Base-by-base conservation (phyloP, 768 basidiomycete genomes). In the Pleurotus eryngii region DNA sequence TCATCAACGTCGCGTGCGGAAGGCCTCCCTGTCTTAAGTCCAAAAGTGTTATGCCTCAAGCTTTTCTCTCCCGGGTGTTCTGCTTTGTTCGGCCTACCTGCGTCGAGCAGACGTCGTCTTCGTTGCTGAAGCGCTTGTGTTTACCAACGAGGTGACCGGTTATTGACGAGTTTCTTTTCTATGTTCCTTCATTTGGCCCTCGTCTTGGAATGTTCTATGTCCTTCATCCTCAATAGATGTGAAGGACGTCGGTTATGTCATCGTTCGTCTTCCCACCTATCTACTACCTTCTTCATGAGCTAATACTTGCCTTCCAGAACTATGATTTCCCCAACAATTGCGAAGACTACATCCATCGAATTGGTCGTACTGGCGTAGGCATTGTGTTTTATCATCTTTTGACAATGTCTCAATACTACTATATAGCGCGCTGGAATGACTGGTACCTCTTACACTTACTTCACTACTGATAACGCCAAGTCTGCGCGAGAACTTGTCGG, bases 311-410 rank as follows among this genome's bases (percentile, higher is more conserved):
- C 55, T 37, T n/a, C 45, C 63, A 95, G 94, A 95, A 95, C 74
- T 95, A 92, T 70, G 95, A 98, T 71, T 97, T 98, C 79, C 95
- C 95, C 1, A 97, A 97, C 75, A 95, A 96, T 69, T 92, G 91
- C 67, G 95, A 96, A 77, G 95, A 97, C 73, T 98, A 98, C 74
- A 94, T 98, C 59, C 96, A 99, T 75, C 93, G 96, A 64, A 99
- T 99, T 67, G 97, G 96, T 61, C 94, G 96, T 71, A 97, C 96
- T 62, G 95, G 95, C 56, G 92, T 92, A 72, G 46, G 82, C 70
- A 0, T 55, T 45, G 12, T 30, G 48, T 39, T 20, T 18, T 57
- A 39, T 12, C 17, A 1, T 56, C 22, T 18, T 7, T 49, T 17
- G 18, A 14, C 14, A 14, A 51, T 20, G 15, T 26, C 42, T 50